Conservation (phyloP, 345 rosid genomes). For the Corymbia maculata region DNA sequence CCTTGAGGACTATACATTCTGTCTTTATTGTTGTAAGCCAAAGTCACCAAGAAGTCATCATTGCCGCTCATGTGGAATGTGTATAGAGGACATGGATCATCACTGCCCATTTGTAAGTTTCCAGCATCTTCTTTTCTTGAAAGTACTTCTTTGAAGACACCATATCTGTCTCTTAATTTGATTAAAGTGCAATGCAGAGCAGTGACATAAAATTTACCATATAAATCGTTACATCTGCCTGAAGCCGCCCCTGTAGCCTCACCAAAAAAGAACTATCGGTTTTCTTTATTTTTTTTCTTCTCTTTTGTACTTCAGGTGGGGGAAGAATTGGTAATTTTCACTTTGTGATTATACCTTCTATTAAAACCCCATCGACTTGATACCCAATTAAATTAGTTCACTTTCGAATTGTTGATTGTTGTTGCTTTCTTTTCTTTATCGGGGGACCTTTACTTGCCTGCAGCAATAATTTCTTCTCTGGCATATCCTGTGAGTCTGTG, state of each 20-base stretch:
- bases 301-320: not conserved
- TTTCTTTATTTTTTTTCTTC: not conserved
- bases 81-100: conserved; percentile 95
- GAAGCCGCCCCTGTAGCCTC: not conserved
- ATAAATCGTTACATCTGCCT: not conserved
- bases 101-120: conserved; percentile 95
- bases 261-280: not conserved
- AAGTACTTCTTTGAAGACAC: not conserved
- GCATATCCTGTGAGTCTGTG: not conserved
- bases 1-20: conserved; percentile 73
- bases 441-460: not conserved
- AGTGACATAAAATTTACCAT: not conserved
- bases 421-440: not conserved
- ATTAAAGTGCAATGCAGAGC: not conserved
- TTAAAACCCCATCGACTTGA: not conserved
- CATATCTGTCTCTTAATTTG: not conserved
- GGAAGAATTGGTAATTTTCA: not conserved
- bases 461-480: not conserved
- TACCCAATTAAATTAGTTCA: not conserved
- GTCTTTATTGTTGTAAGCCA: conserved; percentile 63
- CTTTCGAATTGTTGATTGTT: not conserved
- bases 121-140: not conserved
- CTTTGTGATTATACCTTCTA: not conserved
- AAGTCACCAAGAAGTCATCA: conserved; percentile 91
- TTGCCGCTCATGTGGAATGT: conserved; percentile 84